Percentiles rank a stretch among this genome's conserved stretches.
phyloP scores from a whole-genome alignment of 2,329 filamentous ascomycete genomes.

The Fusarium nodosum region DNA sequence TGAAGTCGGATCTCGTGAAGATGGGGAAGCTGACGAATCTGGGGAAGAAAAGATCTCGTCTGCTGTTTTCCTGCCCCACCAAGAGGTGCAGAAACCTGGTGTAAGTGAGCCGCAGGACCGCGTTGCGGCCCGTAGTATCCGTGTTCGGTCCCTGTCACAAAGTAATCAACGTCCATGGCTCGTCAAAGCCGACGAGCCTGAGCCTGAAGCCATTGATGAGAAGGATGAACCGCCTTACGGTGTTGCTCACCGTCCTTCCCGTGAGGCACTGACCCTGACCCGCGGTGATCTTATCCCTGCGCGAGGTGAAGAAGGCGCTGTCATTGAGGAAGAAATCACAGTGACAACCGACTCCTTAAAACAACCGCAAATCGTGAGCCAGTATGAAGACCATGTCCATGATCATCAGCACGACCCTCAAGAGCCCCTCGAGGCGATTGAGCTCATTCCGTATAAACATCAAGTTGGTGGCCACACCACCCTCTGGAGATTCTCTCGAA shows the following conservation, averaged over 20 bases:
- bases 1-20: slow-evolving; percentile 55
- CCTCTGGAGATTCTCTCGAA: slow-evolving; percentile 93
- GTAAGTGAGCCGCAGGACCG: slow-evolving; percentile 50
- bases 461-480: slow-evolving; percentile 98
- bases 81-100: slow-evolving; percentile 62
- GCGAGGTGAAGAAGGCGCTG: slow-evolving; percentile 56
- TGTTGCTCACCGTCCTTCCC: slow-evolving; percentile 48
- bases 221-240: slow-evolving; percentile 42
- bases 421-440: slow-evolving; percentile 86
- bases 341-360: slow-evolving; percentile 52
- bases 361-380: slow-evolving; percentile 56
- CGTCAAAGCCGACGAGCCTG: slow-evolving; percentile 68
- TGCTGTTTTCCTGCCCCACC: slow-evolving; percentile 84
- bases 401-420: slow-evolving; percentile 65
- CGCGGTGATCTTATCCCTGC: slow-evolving; percentile 53
- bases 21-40: slow-evolving; percentile 67
- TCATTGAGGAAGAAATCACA: slow-evolving; percentile 60
- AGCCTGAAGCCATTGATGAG: slow-evolving; percentile 52
- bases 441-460: slow-evolving; percentile 96
- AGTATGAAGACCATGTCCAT: slow-evolving; percentile 64
- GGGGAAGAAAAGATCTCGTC: slow-evolving; percentile 90
- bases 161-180: slow-evolving; percentile 65
- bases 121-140: slow-evolving; percentile 62
- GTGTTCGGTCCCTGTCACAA: slow-evolving; percentile 59
- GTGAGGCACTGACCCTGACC: slow-evolving; percentile 50